Evolutionary conservation across 2,329 filamentous ascomycete species (phyloP), one percentile per base, ranked within the genome.

Genomic region (Thermoascus crustaceus): DNA sequence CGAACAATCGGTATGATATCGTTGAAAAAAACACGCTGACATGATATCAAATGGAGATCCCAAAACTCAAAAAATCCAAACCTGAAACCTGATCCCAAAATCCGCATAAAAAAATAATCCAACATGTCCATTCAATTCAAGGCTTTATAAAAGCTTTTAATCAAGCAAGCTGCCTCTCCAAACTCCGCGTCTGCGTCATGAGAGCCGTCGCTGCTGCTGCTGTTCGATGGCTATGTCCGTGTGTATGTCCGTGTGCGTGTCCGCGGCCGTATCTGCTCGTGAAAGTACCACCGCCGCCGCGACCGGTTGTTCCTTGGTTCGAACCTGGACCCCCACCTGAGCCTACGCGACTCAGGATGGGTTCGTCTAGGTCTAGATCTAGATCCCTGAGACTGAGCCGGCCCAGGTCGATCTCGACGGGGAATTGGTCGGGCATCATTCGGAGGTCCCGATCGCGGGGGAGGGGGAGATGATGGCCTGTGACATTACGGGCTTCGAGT

Each of bases 101-200:
- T n/a, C n/a, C n/a, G n/a, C 16, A 27, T 6, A 27, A 27, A 5
- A 4, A 10, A 27, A 6, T n/a, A 27, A 14, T 11, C 6, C 10
- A 10, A 27, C n/a, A n/a, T 5, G 25, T 11, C 5, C n/a, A 10
- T 11, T 14, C 11, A 27, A 14, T 11, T n/a, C n/a, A n/a, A n/a
- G n/a, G n/a, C n/a, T n/a, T n/a, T n/a, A n/a, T n/a, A 30, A 13
- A 19, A n/a, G n/a, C n/a, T n/a, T n/a, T n/a, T n/a, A 35, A 40
- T 54, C 47, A 63, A 9, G 59, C 61, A 35, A 63, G 49, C 33
- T 58, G 60, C 32, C 58, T 53, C 41, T 63, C 60, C 32, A 63
- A 39, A 42, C 56, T 57, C n/a, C 58, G 41, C 4, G 59, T 46
- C 16, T 49, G 53, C 4, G 50, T 48, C 32, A 60, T 45, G n/a